Evolutionary conservation across 345 rosid species (phyloP).

Genomic region (Camelina laxa): DNA sequence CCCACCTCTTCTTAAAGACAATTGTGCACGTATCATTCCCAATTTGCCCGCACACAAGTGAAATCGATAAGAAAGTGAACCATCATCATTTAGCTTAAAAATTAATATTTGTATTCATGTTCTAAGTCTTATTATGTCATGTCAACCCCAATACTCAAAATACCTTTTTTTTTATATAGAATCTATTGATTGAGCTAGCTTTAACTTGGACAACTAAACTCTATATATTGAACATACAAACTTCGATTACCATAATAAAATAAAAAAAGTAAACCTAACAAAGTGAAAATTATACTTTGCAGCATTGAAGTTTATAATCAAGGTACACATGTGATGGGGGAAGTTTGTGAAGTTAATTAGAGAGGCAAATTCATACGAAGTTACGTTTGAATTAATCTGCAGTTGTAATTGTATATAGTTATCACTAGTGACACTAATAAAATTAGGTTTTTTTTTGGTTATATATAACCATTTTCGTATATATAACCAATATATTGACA

Average conservation of each 20-base stretch:
- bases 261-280: neutral
- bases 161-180: neutral
- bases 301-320: no score
- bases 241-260: neutral
- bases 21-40: neutral
- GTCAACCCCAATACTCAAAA: neutral
- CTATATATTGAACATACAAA: neutral
- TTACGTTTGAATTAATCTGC: neutral
- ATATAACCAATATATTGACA: no score
- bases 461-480: no score
- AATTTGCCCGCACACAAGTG: slow-evolving; percentile 6
- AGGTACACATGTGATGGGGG: neutral
- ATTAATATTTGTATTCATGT: neutral
- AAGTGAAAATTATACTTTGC: neutral
- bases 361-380: neutral
- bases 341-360: neutral
- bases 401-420: neutral
- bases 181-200: neutral
- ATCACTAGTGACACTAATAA: neutral
- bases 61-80: neutral
- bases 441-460: neutral
- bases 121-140: neutral
- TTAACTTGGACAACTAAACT: neutral
- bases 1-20: no score
- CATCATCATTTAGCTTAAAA: neutral